phyloP scores from a whole-genome alignment of 140 eudicot genomes.

The Flaveria floridana region DNA sequence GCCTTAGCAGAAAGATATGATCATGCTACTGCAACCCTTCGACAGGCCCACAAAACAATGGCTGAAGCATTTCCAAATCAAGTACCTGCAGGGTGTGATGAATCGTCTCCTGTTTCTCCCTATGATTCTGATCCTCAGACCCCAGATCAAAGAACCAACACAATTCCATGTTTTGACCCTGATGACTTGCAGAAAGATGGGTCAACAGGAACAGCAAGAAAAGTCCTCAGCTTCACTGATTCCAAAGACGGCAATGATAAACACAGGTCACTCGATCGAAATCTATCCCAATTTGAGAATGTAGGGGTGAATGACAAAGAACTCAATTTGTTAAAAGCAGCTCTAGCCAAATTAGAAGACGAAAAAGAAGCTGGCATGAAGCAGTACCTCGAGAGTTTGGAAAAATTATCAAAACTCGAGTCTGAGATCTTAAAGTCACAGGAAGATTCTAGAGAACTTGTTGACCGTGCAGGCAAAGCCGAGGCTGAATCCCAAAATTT shows the following conservation, averaged over 20 bases:
- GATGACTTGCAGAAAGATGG: constrained; percentile 44
- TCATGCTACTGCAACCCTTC: constrained; percentile 92
- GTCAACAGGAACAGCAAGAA: constrained; percentile 49
- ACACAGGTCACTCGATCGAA: constrained; percentile 19
- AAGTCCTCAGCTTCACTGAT: constrained; percentile 54
- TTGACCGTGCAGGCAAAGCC: constrained; percentile 60
- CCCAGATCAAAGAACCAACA: constrained; percentile 50
- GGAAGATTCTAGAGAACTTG: constrained; percentile 48
- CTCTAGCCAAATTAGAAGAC: constrained; percentile 60
- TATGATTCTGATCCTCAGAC: constrained; percentile 59
- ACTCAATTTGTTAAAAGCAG: constrained; percentile 48
- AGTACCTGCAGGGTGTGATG: constrained; percentile 57
- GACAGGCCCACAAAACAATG: constrained; percentile 91
- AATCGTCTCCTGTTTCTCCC: constrained; percentile 43
- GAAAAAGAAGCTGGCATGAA: constrained; percentile 62
- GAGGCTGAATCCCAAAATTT: constrained; percentile 54
- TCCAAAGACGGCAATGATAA: constrained; percentile 36
- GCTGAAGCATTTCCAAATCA: constrained; percentile 85
- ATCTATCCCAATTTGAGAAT: constrained; percentile 27
- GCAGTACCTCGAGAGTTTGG: constrained; percentile 62
- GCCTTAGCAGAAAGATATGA: constrained; percentile 97
- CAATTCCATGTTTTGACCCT: constrained; percentile 28
- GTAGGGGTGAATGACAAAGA: constrained; percentile 48
- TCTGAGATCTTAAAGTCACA: constrained; percentile 52
- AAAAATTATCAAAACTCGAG: constrained; percentile 58